A percentile compares a stretch with the other conserved stretches of the same genome.
Conservation (phyloP, 2,329 filamentous ascomycete species). For the Colletotrichum destructivum region DNA sequence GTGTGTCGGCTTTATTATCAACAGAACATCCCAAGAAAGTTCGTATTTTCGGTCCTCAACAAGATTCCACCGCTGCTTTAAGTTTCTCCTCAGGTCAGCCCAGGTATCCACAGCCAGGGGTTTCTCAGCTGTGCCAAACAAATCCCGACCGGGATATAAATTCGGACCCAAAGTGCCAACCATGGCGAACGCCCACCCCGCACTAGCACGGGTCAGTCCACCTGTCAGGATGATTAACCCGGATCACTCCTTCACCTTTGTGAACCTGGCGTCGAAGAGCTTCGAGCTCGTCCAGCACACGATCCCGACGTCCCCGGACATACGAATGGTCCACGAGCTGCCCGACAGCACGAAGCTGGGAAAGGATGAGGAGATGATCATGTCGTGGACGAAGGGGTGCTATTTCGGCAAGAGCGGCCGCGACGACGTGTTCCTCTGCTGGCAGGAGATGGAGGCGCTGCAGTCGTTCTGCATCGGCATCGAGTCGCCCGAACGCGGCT, state of each 20-base stretch:
- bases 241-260: conserved; percentile 31
- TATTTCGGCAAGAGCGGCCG: conserved; percentile 35
- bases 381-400: conserved; percentile 37
- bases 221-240: conserved; percentile 24
- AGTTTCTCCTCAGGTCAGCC: background rate
- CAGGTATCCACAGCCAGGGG: background rate
- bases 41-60: background rate
- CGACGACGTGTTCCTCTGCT: conserved; percentile 29
- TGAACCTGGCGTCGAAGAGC: conserved; percentile 27
- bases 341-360: background rate
- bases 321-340: conserved; percentile 18
- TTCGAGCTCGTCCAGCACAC: conserved; percentile 20
- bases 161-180: too few species aligned
- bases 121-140: too few species aligned
- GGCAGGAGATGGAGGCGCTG: conserved; percentile 37
- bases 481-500: conserved; percentile 35
- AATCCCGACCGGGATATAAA: background rate
- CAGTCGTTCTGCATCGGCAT: conserved; percentile 36
- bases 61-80: background rate
- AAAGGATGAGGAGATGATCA: background rate
- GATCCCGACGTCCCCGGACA: conserved; percentile 18
- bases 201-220: background rate
- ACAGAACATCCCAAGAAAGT: background rate
- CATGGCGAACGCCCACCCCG: background rate
- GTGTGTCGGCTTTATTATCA: background rate